phyloP scores from a whole-genome alignment of 2,329 filamentous ascomycete species.

The Nothophoma quercina region DNA sequence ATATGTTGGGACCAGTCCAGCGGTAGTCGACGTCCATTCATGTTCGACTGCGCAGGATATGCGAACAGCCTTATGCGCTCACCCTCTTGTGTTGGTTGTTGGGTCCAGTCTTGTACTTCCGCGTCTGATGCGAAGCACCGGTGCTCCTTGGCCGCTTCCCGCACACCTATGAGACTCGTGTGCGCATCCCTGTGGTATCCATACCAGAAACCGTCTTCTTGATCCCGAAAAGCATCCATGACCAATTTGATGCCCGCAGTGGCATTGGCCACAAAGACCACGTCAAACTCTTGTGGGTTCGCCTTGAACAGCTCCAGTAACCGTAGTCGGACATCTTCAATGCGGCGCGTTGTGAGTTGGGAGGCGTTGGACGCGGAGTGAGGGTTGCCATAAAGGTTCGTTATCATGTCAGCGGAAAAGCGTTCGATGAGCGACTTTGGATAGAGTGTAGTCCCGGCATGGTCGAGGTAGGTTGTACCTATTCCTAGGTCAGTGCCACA shows the following conservation, averaged over 20 bases:
- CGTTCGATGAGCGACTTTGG: slow-evolving; percentile 80
- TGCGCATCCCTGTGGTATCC: slow-evolving; percentile 85
- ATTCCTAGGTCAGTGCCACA: slow-evolving; percentile 14
- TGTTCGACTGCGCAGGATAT: slow-evolving; percentile 91
- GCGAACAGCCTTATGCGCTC: slow-evolving; percentile 67
- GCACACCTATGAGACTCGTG: slow-evolving; percentile 83
- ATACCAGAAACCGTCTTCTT: slow-evolving; percentile 77
- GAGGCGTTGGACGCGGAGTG: slow-evolving; percentile 87
- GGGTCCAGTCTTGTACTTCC: slow-evolving; percentile 72
- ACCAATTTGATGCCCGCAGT: slow-evolving; percentile 91
- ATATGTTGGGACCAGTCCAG: slow-evolving; percentile 67
- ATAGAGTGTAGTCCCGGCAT: slow-evolving; percentile 90
- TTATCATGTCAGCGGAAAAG: slow-evolving; percentile 80
- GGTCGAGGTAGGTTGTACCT: slow-evolving; percentile 86
- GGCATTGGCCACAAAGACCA: slow-evolving; percentile 91
- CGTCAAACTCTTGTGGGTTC: slow-evolving; percentile 80
- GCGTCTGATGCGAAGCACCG: slow-evolving; percentile 70
- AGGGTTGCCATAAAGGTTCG: slow-evolving; percentile 85
- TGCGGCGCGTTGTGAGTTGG: slow-evolving; percentile 74
- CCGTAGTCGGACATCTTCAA: slow-evolving; percentile 77
- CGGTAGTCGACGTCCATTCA: slow-evolving; percentile 82
- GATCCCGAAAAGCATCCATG: slow-evolving; percentile 75
- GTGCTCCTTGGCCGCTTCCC: slow-evolving; percentile 71
- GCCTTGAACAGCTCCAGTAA: slow-evolving; percentile 81
- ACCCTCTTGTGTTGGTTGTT: slow-evolving; percentile 33